A percentile compares a stretch with the other conserved stretches of the same genome.
Conservation (phyloP, 345 rosid genomes). For the Geranium brycei region DNA sequence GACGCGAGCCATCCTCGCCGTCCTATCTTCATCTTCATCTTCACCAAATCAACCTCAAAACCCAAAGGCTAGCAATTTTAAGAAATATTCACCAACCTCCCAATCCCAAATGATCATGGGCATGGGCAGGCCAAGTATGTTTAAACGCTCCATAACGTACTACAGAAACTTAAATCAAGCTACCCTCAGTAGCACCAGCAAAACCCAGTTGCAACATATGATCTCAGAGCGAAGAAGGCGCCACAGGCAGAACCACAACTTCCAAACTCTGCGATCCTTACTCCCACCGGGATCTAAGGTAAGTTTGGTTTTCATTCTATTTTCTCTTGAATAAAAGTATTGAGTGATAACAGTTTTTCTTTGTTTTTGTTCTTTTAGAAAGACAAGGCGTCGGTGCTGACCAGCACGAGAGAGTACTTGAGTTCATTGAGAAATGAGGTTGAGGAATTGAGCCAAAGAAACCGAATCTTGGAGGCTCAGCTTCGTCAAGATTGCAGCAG, state of each 20-base stretch:
- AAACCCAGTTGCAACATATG: conserved; percentile 52
- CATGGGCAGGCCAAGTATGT: conserved; percentile 25
- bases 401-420: conserved; percentile 35
- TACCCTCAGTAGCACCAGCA: conserved; percentile 18
- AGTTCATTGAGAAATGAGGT: conserved; percentile 28
- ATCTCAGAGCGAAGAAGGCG: conserved; percentile 65
- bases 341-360: no score
- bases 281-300: conserved; percentile 72
- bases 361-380: conserved; percentile 16
- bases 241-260: conserved; percentile 58
- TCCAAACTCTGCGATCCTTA: conserved; percentile 41
- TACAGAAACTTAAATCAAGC: conserved; percentile 22
- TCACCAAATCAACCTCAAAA: conserved; percentile 17
- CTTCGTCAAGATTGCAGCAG: conserved; percentile 4
- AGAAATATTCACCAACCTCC: conserved; percentile 12
- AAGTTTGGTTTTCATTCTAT: not conserved
- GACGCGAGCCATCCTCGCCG: conserved; percentile 46
- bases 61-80: conserved; percentile 20
- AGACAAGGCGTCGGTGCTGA: conserved; percentile 59
- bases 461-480: conserved; percentile 31
- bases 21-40: conserved; percentile 39
- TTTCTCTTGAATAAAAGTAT: not conserved
- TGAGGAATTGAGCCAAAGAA: conserved; percentile 27
- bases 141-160: conserved; percentile 34
- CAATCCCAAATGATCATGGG: conserved; percentile 1